Evolutionary conservation across 495 filamentous ascomycete species (phyloP).

Genomic region (Neurospora hispaniola): DNA sequence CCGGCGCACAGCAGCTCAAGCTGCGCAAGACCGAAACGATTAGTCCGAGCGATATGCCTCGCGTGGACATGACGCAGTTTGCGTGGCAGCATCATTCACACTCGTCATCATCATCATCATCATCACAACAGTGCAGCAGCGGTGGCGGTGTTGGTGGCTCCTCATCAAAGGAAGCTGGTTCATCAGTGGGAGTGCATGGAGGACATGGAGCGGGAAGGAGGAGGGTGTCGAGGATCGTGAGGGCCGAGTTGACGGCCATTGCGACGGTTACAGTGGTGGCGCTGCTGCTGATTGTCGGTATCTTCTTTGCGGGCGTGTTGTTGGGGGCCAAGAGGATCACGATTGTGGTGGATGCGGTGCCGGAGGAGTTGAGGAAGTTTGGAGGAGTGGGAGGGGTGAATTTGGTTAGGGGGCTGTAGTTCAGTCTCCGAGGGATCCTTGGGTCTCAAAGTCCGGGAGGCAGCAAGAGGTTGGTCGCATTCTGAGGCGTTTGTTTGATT

Average conservation of each 20-base stretch:
- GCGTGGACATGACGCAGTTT: neutral
- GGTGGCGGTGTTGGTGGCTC: neutral
- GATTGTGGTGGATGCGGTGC: neutral
- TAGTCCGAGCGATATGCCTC: neutral
- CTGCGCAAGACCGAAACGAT: neutral
- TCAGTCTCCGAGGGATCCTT: no score
- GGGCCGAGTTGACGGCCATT: conserved; percentile 1
- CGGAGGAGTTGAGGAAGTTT: neutral
- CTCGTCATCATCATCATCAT: neutral
- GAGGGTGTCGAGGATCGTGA: neutral
- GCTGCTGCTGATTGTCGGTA: neutral
- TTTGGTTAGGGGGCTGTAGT: neutral
- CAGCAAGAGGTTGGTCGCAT: neutral
- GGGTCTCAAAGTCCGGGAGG: no score
- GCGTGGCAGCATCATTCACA: neutral
- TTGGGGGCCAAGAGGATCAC: conserved; percentile 4
- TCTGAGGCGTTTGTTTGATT: neutral
- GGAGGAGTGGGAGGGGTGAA: neutral
- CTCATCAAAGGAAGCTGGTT: neutral
- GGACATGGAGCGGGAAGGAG: neutral
- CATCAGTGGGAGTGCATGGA: no score
- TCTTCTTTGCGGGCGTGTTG: conserved; percentile 4
- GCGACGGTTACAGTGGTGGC: neutral
- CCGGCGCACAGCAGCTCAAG: neutral
- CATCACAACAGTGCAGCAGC: neutral